phyloP scores from a whole-genome alignment of 116 monocot species.

The Cymodocea nodosa region DNA sequence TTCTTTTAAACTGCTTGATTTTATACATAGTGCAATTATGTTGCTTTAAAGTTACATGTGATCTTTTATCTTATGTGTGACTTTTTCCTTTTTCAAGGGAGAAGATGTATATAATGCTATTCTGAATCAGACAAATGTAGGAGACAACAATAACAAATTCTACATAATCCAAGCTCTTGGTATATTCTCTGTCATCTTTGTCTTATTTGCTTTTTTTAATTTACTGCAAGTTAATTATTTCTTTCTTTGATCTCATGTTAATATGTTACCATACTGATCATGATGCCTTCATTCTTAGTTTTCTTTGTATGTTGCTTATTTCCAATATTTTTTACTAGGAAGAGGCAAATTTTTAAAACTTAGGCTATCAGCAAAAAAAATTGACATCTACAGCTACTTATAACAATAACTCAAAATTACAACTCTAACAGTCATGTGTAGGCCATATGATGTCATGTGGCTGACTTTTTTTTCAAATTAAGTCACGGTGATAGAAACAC shows the following conservation, averaged over 20 bases:
- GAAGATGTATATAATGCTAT: constrained; percentile 71
- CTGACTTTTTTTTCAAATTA: no score
- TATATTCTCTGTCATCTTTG: constrained; percentile 5
- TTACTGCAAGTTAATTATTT: background rate
- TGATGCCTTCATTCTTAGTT: no score
- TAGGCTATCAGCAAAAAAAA: no score
- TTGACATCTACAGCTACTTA: no score
- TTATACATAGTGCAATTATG: background rate
- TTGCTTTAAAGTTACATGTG: background rate
- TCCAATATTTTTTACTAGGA: no score
- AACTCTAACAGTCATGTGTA: no score
- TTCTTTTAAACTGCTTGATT: background rate
- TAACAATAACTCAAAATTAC: no score
- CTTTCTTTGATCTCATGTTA: background rate
- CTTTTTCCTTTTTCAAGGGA: constrained; percentile 26
- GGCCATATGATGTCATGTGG: no score
- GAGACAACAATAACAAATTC: constrained; percentile 86
- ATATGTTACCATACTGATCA: no score
- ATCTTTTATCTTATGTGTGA: background rate
- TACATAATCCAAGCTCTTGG: constrained; percentile 88
- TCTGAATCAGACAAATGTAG: constrained; percentile 90
- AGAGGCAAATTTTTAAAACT: no score
- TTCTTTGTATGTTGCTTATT: no score
- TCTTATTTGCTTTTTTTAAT: background rate
- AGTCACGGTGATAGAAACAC: no score